Evolutionary conservation across 148 eudicot species (phyloP).

Genomic region (Chenopodium quinoa): DNA sequence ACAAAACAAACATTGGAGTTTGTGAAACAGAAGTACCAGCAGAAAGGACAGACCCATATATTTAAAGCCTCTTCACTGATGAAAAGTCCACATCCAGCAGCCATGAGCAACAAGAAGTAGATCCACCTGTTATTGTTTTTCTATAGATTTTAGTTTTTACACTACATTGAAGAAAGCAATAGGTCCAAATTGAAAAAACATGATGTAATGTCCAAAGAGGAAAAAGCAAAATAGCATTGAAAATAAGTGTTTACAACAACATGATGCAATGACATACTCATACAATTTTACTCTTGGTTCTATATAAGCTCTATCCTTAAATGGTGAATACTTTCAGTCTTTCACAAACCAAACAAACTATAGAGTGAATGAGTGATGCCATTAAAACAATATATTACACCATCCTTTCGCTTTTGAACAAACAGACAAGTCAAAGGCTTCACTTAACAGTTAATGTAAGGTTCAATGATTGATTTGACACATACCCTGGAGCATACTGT

Average conservation of each 20-base stretch:
- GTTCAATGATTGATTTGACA: slow-evolving; percentile 5
- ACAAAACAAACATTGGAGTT: slow-evolving; percentile 25
- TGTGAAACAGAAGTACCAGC: slow-evolving; percentile 60
- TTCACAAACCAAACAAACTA: background rate
- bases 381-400: background rate
- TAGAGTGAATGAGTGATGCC: background rate
- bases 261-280: background rate
- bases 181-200: background rate
- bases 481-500: slow-evolving; percentile 86
- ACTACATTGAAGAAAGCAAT: background rate
- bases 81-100: slow-evolving; percentile 88
- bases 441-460: background rate
- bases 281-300: background rate
- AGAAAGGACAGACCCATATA: slow-evolving; percentile 87
- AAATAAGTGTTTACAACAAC: background rate
- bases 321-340: background rate
- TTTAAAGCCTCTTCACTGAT: slow-evolving; percentile 98
- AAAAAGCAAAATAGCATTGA: background rate
- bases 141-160: background rate
- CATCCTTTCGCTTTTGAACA: background rate
- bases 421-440: background rate
- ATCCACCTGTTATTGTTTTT: slow-evolving; percentile 56
- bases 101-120: slow-evolving; percentile 96
- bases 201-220: background rate
- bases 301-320: background rate